Base-by-base conservation (phyloP, 371 early-diverging fungal species). In the Rhizopus stolonifer region DNA sequence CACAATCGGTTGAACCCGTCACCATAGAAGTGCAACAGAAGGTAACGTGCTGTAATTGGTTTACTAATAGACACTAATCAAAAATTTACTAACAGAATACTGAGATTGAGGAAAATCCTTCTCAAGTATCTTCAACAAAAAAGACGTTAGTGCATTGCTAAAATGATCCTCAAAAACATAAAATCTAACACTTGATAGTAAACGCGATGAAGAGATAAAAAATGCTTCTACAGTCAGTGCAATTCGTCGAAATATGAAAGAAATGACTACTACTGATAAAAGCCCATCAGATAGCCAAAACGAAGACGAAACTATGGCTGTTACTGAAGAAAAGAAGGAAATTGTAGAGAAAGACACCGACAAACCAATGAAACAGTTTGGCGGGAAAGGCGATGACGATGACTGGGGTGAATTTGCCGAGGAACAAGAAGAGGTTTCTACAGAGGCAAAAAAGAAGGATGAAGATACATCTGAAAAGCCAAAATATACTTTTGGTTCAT, bases 321-420 rank as follows among this genome's bases (percentile, higher is more conserved):
- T 53, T 9, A 15, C 42, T 23, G 59, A 56, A 25, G 54, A 29
- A 29, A 11, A 29, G 11, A 29, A 29, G 29, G 11, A 29, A 29
- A 29, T 29, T 1, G 29, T 0, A 29, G 29, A 29, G 11, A 11
- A 29, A 29, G 11, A 29, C 6, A 29, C 29, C 0, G 29, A 6
- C 11, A 29, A 29, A 42, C 45, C 24, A n/a, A 60, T 14, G 42
- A 60, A 14, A 2, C 61, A 60, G 21, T 76, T 76, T 52, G 73
- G 65, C 32, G 70, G 62, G 24, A 69, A 62, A 24, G 23, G 24
- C 14, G 64, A 61, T 29, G 57, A 60, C 0, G 70, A 75, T 34
- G 72, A 67, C 36, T 76, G 76, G 76, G 56, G 63, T 22, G 76
- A 76, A 19, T 76, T 76, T 57, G 76, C 68, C 29, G 70, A 72